Evolutionary conservation across 805 yeast species (phyloP), one percentile per base, ranked within the genome.

Genomic region (Ogataea saltuana): DNA sequence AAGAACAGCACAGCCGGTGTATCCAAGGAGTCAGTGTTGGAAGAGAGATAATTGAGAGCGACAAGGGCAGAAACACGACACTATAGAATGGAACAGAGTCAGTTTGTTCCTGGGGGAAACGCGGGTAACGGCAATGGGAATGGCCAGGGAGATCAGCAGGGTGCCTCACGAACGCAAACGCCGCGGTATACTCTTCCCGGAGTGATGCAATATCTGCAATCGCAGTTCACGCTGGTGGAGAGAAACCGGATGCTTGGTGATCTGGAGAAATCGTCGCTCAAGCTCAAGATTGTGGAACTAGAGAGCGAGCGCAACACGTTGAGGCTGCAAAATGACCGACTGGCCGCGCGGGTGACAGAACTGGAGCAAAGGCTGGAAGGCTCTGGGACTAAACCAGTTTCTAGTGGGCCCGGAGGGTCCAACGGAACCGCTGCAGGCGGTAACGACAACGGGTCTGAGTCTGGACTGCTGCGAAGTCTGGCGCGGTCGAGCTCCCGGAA

Each of bases 121-220:
- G 41, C 43, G 21, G 39, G 41, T 22, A 18, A 20, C 30, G 35
- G 44, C 12, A 49, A 41, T 22, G 46, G 45, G 11, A 40, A 29
- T n/a, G 11, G 28, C 16, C 16, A 25, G 25, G 23, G 36, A 3
- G 39, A 36, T 13, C 39, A 37, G 15, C 34, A 38, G 25, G 44
- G 40, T 33, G 38, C 12, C 25, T 25, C 44, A 38, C 22, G 27
- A 43, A 13, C 44, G 48, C 15, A 48, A 27, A 22, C 42, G 11
- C 53, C 54, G 31, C 61, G 62, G 18, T 67, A 67, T 33, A 76
- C 82, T 3, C 64, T 78, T 12, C 83, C 83, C 0, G 83, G 83
- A 0, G 77, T 78, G 17, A 77, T 78, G 64, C 78, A 76, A 53
- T 78, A 78, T 53, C 61, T 78, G 45, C 80, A 80, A 31, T 69